Conservation (phyloP, 805 yeast species). For the Phaffomyces antillensis region DNA sequence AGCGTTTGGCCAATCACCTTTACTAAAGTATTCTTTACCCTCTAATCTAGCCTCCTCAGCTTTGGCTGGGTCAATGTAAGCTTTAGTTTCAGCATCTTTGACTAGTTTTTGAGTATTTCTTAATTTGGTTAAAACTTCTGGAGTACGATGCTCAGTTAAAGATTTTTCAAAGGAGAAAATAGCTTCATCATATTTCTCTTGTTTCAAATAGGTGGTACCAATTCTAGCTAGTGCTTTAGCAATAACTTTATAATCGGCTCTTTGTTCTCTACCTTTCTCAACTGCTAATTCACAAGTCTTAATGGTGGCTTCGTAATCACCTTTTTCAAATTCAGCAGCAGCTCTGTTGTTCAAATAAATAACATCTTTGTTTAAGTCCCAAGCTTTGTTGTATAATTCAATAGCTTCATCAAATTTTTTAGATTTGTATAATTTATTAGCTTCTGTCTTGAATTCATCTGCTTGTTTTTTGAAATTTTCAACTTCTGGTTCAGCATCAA, state of each 20-base stretch:
- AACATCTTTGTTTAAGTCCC: slow-evolving; percentile 73
- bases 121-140: slow-evolving; percentile 82
- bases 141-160: slow-evolving; percentile 94
- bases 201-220: slow-evolving; percentile 75
- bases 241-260: slow-evolving; percentile 86
- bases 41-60: slow-evolving; percentile 92
- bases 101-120: slow-evolving; percentile 82
- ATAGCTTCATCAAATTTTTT: slow-evolving; percentile 92
- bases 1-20: slow-evolving; percentile 95
- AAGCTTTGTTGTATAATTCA: slow-evolving; percentile 77
- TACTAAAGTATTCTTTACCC: slow-evolving; percentile 85
- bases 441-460: slow-evolving; percentile 70
- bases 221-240: slow-evolving; percentile 92
- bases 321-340: slow-evolving; percentile 96
- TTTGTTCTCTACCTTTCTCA: slow-evolving; percentile 80
- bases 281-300: slow-evolving; percentile 75
- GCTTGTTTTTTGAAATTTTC: slow-evolving; percentile 38
- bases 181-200: slow-evolving; percentile 66
- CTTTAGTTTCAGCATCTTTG: slow-evolving; percentile 68
- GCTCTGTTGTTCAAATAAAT: slow-evolving; percentile 94
- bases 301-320: slow-evolving; percentile 82
- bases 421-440: slow-evolving; percentile 79
- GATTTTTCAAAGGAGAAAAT: slow-evolving; percentile 79
- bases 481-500: slow-evolving; percentile 18
- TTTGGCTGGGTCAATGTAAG: slow-evolving; percentile 80